Evolutionary conservation across 768 basidiomycete genomes (phyloP), one percentile per base, ranked within the genome.

Genomic region (Boletus rufocinnamomeus): DNA sequence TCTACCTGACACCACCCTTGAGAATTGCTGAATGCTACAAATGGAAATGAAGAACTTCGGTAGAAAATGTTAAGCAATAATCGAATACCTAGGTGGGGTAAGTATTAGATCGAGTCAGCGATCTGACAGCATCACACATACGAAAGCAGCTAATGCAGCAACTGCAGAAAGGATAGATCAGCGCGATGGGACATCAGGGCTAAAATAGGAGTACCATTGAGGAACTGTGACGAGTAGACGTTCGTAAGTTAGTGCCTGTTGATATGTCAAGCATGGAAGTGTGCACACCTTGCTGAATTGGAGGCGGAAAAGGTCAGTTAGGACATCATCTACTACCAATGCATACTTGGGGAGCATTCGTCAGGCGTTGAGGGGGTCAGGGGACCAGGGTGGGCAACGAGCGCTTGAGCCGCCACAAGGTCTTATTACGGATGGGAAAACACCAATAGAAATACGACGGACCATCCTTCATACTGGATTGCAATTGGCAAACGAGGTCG

Each of bases 251-350:
- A 45, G n/a, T 11, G n/a, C 49, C 5, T 6, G 7, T 27, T 43
- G 21, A 40, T n/a, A 21, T 7, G 17, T 35, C 21, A 13, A 47
- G 10, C 4, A 25, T 32, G 51, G 2, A 30, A 7, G 4, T 44
- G 30, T 17, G 4, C 64, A 38, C 14, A 69, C 67, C 67, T 62
- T 68, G 43, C 57, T 59, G 47, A 60, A 49, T n/a, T 68, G 68
- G 52, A 64, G 52, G n/a, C 58, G 62, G 10, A 23, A 52, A 37
- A 64, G 54, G n/a, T 62, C 60, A 13, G 50, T 60, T n/a, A 61
- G 28, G 11, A 17, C 4, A 10, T 62, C 43, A n/a, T 54, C 47
- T 30, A 13, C 28, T 16, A 46, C 28, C 16, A 49, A 35, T 34
- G n/a, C 6, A 40, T 50, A 43, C 23, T 43, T 28, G 21, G 46